These are phyloP conservation scores for Dryadomyces quercivorus DNA, from an alignment of 2,329 filamentous ascomycete species.

Conservation along the genomic window DNA sequence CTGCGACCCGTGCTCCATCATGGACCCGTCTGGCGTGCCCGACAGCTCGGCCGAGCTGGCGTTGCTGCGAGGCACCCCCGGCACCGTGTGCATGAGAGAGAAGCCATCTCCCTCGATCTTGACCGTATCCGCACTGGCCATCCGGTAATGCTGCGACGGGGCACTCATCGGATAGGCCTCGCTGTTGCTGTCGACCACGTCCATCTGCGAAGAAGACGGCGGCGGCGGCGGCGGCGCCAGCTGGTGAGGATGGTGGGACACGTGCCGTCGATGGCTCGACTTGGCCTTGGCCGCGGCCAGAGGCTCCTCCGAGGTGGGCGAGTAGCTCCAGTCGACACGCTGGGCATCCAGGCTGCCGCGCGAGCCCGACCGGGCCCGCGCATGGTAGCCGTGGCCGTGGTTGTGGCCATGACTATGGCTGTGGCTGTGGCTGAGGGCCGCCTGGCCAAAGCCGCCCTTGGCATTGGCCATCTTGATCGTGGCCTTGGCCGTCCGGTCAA, in stretches of 20 bases:
- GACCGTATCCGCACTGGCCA: slow-evolving; percentile 12
- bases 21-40: slow-evolving; percentile 12
- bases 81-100: slow-evolving; percentile 26
- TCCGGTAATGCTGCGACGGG: slow-evolving; percentile 1
- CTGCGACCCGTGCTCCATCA: slow-evolving; percentile 22
- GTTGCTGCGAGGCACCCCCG: slow-evolving; percentile 25
- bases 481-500: slow-evolving; percentile 87
- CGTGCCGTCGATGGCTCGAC: too few relatives aligned
- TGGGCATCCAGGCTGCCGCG: slow-evolving; percentile 15
- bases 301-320: slow-evolving; percentile 1
- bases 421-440: neutral
- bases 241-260: slow-evolving; percentile 6
- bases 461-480: slow-evolving; percentile 92
- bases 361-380: slow-evolving; percentile 16
- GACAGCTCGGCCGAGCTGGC: slow-evolving; percentile 23
- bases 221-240: slow-evolving; percentile 3
- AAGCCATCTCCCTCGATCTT: slow-evolving; percentile 28
- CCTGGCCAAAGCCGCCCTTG: slow-evolving; percentile 64
- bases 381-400: neutral
- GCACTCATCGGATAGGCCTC: slow-evolving; percentile 2
- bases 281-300: slow-evolving; percentile 6
- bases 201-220: neutral
- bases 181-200: slow-evolving; percentile 1
- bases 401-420: neutral
- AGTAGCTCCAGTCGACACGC: slow-evolving; percentile 10